phyloP scores from a whole-genome alignment of 768 basidiomycete genomes.

The Rhodotorula graminis region DNA sequence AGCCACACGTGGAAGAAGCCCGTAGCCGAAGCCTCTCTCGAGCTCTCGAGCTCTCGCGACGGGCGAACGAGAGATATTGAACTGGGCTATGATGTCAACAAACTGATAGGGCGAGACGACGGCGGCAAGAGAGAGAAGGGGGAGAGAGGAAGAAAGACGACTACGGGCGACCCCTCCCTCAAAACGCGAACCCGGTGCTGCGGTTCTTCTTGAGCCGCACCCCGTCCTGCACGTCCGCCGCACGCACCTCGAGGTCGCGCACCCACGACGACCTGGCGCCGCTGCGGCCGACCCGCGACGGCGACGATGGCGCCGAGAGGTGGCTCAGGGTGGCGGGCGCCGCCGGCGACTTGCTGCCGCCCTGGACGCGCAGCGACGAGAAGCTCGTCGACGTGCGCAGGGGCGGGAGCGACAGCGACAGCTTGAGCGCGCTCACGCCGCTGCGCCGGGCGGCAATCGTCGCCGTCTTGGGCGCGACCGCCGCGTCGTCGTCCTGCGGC shows the following conservation, averaged over 20 bases:
- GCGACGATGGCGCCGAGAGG: constrained; percentile 1
- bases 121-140: too few relatives aligned
- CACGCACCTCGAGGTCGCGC: neutral
- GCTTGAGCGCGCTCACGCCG: neutral
- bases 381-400: neutral
- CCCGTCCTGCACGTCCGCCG: neutral
- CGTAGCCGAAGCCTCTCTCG: too few relatives aligned
- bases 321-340: neutral
- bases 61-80: too few relatives aligned
- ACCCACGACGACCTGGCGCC: neutral
- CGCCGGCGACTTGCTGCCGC: neutral
- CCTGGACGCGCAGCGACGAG: neutral
- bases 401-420: neutral
- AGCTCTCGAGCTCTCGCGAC: too few relatives aligned
- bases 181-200: constrained; percentile 7
- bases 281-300: neutral
- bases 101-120: too few relatives aligned
- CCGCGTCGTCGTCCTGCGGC: neutral
- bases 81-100: too few relatives aligned
- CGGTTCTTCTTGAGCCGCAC: neutral
- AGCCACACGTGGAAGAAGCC: too few relatives aligned
- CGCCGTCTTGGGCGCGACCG: neutral
- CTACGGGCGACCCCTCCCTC: neutral
- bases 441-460: neutral
- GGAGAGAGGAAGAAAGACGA: neutral